Evolutionary conservation across 2,329 filamentous ascomycete genomes (phyloP).

Genomic region (Rhynchosporium graminicola): DNA sequence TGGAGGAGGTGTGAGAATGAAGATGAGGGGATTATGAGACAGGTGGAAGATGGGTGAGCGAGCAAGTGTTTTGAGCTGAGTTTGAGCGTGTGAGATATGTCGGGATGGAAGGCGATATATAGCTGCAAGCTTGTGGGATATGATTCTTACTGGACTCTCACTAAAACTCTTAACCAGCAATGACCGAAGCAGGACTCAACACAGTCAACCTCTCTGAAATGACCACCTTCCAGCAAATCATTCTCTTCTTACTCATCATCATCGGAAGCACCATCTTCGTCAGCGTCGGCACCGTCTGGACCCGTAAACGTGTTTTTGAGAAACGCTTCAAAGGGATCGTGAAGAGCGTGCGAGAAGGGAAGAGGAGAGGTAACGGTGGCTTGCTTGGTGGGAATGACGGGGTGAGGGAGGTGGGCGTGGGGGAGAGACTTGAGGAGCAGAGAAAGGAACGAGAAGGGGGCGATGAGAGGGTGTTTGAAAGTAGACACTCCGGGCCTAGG

Average conservation of each 20-base stretch:
- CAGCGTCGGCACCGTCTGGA: slow-evolving; percentile 62
- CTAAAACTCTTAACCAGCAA: slow-evolving; percentile 46
- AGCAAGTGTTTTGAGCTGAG: background rate
- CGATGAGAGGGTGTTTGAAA: slow-evolving; percentile 25
- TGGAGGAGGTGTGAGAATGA: no score
- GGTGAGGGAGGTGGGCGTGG: slow-evolving; percentile 1
- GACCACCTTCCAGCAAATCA: slow-evolving; percentile 67
- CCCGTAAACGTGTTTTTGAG: slow-evolving; percentile 48
- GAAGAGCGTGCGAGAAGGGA: slow-evolving; percentile 42
- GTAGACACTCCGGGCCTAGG: slow-evolving; percentile 23
- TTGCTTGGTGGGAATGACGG: background rate
- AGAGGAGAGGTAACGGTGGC: slow-evolving; percentile 1
- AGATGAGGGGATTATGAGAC: no score
- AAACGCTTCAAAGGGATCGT: slow-evolving; percentile 55
- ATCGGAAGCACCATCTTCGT: slow-evolving; percentile 69
- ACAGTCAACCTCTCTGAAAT: slow-evolving; percentile 64
- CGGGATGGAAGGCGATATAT: background rate
- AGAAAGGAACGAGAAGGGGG: slow-evolving; percentile 12
- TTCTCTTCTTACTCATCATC: slow-evolving; percentile 66
- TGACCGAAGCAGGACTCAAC: slow-evolving; percentile 68
- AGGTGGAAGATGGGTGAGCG: no score
- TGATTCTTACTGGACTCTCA: background rate
- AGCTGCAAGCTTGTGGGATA: no score
- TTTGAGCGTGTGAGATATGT: background rate
- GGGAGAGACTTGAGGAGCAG: slow-evolving; percentile 4